These are phyloP conservation scores for Fusarium concolor DNA, from an alignment of 2,329 filamentous ascomycete species.

Conservation along the genomic window DNA sequence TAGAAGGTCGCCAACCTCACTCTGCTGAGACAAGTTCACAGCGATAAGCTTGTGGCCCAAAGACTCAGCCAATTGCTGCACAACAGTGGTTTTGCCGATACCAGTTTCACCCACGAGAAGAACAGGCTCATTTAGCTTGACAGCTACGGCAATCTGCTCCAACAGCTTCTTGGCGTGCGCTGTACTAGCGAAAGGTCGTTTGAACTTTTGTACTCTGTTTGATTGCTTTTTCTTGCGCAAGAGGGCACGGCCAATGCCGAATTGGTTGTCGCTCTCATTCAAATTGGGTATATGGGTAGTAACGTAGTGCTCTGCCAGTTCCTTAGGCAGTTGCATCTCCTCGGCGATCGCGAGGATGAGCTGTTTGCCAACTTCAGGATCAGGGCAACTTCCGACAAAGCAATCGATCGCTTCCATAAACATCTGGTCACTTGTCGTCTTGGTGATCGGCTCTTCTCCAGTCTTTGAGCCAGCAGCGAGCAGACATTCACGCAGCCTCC, in stretches of 20 bases:
- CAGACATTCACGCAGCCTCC: conserved; percentile 76
- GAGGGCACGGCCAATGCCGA: conserved; percentile 74
- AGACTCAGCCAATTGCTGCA: conserved; percentile 89
- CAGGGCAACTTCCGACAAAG: conserved; percentile 84
- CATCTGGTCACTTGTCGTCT: conserved; percentile 81
- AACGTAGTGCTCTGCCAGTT: conserved; percentile 83
- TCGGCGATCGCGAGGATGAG: conserved; percentile 81
- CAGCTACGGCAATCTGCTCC: conserved; percentile 87
- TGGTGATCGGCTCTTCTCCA: conserved; percentile 76
- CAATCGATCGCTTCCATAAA: conserved; percentile 95
- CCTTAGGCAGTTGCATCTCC: conserved; percentile 86
- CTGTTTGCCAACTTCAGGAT: conserved; percentile 67
- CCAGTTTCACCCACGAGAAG: conserved; percentile 98
- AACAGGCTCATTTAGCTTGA: conserved; percentile 87
- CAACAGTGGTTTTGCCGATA: conserved; percentile 96
- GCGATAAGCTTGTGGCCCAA: conserved; percentile 89
- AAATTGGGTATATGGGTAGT: conserved; percentile 77
- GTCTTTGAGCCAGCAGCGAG: conserved; percentile 70
- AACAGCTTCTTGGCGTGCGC: conserved; percentile 85
- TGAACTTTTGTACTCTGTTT: conserved; percentile 63
- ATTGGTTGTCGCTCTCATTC: conserved; percentile 66
- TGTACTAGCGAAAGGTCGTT: conserved; percentile 86
- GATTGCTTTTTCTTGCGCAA: conserved; percentile 68
- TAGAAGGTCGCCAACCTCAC: conserved; percentile 93
- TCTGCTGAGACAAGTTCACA: conserved; percentile 97